Evolutionary conservation across 1,139 yeast species (phyloP).

Genomic region (Schwanniomyces etchellsii): DNA sequence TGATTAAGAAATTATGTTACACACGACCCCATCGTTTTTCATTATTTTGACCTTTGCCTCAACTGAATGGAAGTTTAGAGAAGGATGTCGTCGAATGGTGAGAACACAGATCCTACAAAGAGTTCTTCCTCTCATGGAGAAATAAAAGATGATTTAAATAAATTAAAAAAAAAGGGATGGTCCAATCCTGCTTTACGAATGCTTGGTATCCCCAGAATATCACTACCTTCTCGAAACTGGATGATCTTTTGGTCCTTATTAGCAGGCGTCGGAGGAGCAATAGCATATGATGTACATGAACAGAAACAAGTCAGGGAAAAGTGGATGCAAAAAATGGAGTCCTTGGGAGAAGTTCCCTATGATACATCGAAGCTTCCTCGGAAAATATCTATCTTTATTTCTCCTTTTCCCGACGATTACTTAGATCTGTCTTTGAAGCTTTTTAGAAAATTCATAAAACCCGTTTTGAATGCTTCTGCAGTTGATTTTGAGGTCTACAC

Average conservation of each 20-base stretch:
- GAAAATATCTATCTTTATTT: constrained; percentile 74
- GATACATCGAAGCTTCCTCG: constrained; percentile 52
- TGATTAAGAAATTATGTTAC: too few species aligned
- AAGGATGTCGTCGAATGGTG: too few species aligned
- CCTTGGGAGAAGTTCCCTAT: constrained; percentile 35
- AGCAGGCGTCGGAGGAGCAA: constrained; percentile 62
- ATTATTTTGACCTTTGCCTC: too few species aligned
- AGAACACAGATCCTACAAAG: too few species aligned
- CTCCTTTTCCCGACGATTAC: constrained; percentile 95
- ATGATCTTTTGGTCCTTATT: constrained; percentile 77
- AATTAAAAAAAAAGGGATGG: constrained; percentile 48
- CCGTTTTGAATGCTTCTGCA: constrained; percentile 80
- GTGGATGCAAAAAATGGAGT: constrained; percentile 61
- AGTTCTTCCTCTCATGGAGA: too few species aligned
- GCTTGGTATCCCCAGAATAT: constrained; percentile 74
- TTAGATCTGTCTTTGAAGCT: constrained; percentile 69
- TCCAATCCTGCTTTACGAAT: constrained; percentile 83
- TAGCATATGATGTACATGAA: constrained; percentile 71
- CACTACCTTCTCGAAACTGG: constrained; percentile 89
- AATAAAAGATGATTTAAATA: too few species aligned
- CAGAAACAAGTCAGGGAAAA: constrained; percentile 60
- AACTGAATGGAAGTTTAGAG: too few species aligned
- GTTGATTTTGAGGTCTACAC: constrained; percentile 75
- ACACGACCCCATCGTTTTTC: too few species aligned
- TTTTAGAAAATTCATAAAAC: constrained; percentile 80